phyloP scores from a whole-genome alignment of 2,329 filamentous ascomycete genomes.

The Aspergillus luchuensis region DNA sequence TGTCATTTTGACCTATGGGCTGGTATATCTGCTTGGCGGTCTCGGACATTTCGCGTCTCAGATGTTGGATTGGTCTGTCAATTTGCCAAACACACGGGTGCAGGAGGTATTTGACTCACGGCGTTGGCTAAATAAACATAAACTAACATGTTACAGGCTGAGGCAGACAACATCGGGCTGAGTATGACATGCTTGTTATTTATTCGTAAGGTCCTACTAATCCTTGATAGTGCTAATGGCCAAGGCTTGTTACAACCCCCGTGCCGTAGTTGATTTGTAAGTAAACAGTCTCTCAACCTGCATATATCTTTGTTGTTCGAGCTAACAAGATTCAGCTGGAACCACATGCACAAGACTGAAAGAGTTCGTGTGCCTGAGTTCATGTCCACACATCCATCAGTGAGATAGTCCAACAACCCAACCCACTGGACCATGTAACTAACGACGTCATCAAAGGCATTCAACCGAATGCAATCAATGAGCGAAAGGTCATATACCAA shows the following conservation, averaged over 20 bases:
- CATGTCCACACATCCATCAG: conserved; percentile 62
- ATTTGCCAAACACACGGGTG: conserved; percentile 56
- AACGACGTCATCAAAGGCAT: background rate
- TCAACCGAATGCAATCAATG: conserved; percentile 58
- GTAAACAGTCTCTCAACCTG: conserved; percentile 17
- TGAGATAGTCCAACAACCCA: conserved; percentile 26
- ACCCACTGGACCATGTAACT: background rate
- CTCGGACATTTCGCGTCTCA: conserved; percentile 39
- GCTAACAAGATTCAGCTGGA: conserved; percentile 43
- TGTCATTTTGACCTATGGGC: conserved; percentile 30
- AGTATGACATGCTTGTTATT: conserved; percentile 32
- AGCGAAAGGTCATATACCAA: conserved; percentile 47
- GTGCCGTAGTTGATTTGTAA: conserved; percentile 56
- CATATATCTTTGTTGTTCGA: background rate
- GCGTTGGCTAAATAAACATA: background rate
- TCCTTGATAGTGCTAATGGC: conserved; percentile 60
- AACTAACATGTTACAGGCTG: conserved; percentile 37
- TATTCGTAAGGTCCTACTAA: conserved; percentile 16
- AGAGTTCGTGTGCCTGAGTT: conserved; percentile 50
- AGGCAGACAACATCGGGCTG: conserved; percentile 65
- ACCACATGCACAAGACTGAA: conserved; percentile 53
- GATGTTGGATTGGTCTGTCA: conserved; percentile 45
- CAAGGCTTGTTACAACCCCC: conserved; percentile 61
- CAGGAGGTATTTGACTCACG: conserved; percentile 51
- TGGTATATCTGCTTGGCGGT: conserved; percentile 43